Evolutionary conservation across 192 early-diverging fungal species (phyloP), one percentile per base, ranked within the genome.

Genomic region (Geranomyces michiganensis): DNA sequence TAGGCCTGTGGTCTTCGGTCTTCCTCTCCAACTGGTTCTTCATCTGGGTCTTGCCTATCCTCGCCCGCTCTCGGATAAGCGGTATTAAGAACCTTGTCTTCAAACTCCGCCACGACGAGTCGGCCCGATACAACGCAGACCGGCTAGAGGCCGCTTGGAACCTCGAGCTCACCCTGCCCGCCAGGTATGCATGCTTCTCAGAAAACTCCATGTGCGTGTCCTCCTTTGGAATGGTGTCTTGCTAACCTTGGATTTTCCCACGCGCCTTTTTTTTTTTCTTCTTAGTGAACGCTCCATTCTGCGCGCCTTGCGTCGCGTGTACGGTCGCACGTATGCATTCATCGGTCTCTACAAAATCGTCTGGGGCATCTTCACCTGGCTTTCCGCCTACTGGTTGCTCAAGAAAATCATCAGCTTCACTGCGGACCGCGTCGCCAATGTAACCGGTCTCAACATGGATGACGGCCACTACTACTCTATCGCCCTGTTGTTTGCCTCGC

Each of bases 11-110:
- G 76, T 73, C 71, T 44, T 33, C 51, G 60, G 82, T 84, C 69
- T 79, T 87, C 47, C 56, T 84, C 44, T 84, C 87, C 0, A 81
- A 83, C 74, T 88, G 87, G 87, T 78, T 89, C 53, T 89, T 87
- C 65, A 44, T 82, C 26, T 89, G 87, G 87, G 75, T 87, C 31
- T 71, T 84, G n/a, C 85, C 82, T 5, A 74, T 89, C 29, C 63
- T 87, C 26, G n/a, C 47, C 27, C 65, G 74, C 22, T 75, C 76
- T 19, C 55, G 65, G 53, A 58, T 58, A 13, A 67, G 68, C 49
- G 72, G 75, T 21, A 75, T 84, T 19, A 70, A 73, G 68, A 59
- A 80, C n/a, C 79, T 84, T 8, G 69, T 78, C 51, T 80, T 89
- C 61, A 58, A 73, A 36, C 78, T 89, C 36, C 77, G 87, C 36